Conservation (phyloP, 352 stramenopile genomes). For the Pythium insidiosum region DNA sequence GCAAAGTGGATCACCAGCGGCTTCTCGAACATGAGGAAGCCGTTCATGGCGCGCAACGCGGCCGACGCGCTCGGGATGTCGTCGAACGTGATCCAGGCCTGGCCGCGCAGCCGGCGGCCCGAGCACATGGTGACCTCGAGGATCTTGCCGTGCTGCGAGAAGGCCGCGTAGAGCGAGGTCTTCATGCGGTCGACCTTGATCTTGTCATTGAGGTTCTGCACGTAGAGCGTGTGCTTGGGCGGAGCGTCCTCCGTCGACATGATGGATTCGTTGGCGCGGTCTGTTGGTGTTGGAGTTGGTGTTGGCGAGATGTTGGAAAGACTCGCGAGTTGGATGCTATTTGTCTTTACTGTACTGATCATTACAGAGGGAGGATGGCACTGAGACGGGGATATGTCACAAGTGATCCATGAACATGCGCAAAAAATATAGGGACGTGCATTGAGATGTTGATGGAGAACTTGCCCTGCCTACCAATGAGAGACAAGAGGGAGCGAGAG, state of each 20-base stretch:
- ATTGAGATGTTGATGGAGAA: too few species aligned
- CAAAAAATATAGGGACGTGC: too few species aligned
- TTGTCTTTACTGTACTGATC: too few species aligned
- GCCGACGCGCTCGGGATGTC: conserved; percentile 84
- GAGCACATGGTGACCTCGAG: conserved; percentile 86
- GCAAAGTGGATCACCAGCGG: conserved; percentile 74
- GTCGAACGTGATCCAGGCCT: conserved; percentile 92
- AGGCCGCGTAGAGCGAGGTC: conserved; percentile 83
- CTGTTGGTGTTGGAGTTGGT: too few species aligned
- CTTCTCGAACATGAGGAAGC: conserved; percentile 86
- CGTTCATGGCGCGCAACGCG: conserved; percentile 83
- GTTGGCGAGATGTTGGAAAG: too few species aligned
- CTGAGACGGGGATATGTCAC: too few species aligned
- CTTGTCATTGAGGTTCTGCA: conserved; percentile 94
- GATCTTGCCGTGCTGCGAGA: conserved; percentile 91
- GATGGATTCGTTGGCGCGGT: too few species aligned
- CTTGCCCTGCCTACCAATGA: too few species aligned
- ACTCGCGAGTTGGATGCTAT: too few species aligned
- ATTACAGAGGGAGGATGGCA: too few species aligned
- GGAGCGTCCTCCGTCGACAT: conserved; percentile 46
- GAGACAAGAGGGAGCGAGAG: too few species aligned
- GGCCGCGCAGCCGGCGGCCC: conserved; percentile 75
- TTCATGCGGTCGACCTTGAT: conserved; percentile 91
- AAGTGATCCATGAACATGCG: too few species aligned
- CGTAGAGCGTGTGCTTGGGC: conserved; percentile 90